These are phyloP conservation scores for Trypanosoma platydactyli DNA, from an alignment of 208 protist genomes.

Conservation along the genomic window DNA sequence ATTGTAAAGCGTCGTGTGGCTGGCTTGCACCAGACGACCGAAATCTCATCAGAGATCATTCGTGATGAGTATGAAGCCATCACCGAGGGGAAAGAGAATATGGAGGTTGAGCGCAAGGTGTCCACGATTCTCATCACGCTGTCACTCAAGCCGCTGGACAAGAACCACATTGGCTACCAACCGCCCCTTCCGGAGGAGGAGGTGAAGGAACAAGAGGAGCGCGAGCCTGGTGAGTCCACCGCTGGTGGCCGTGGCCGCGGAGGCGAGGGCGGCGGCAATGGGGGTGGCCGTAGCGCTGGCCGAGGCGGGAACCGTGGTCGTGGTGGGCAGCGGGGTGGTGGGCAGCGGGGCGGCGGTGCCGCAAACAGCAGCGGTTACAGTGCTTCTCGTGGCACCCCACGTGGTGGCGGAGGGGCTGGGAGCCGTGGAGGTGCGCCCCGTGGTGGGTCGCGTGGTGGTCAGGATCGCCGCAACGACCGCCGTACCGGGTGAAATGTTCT, in stretches of 20 bases:
- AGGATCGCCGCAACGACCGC: neutral
- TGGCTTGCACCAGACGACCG: constrained; percentile 91
- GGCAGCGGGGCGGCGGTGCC: too few species aligned
- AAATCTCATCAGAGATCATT: constrained; percentile 80
- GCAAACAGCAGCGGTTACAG: too few species aligned
- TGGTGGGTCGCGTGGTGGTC: constrained; percentile 32
- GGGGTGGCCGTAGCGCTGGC: constrained; percentile 24
- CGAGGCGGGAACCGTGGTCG: constrained; percentile 37
- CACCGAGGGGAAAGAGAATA: constrained; percentile 72
- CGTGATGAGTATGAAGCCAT: constrained; percentile 89
- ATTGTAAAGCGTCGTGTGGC: constrained; percentile 91
- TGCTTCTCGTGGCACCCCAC: too few species aligned
- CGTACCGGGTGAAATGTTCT: neutral
- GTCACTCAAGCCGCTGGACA: constrained; percentile 84
- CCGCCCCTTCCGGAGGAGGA: constrained; percentile 83
- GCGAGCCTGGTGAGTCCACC: constrained; percentile 13
- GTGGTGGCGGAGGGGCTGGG: too few species aligned
- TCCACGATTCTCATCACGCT: constrained; percentile 91
- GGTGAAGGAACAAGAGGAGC: constrained; percentile 82
- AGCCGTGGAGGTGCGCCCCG: constrained; percentile 16
- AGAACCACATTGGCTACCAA: constrained; percentile 88
- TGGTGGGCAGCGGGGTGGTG: constrained; percentile 36
- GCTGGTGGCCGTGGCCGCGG: constrained; percentile 30
- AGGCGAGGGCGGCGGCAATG: too few species aligned
- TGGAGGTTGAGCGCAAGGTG: constrained; percentile 80